Evolutionary conservation across 2,329 filamentous ascomycete genomes (phyloP), one percentile per base, ranked within the genome.

Genomic region (Penicillium psychrosexuale): DNA sequence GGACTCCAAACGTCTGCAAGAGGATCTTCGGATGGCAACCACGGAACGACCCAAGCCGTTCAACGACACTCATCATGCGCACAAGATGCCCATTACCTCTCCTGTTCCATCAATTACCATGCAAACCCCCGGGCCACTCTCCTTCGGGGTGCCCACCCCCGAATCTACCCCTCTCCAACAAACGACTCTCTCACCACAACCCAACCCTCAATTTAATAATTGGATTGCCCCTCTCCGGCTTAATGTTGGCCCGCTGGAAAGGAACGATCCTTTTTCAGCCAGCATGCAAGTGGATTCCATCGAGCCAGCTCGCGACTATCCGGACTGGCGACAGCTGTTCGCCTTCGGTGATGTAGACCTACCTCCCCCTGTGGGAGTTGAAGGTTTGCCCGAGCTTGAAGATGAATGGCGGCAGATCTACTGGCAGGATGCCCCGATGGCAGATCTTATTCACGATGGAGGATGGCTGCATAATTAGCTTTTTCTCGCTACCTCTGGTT

Each of bases 381-480:
- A 75, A 46, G 70, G 71, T 19, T 60, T 75, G 4, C 68, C 71
- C 5, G 72, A 76, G 45, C 64, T 76, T 52, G 73, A 76, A 59
- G 71, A 76, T 38, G 74, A 77, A 61, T 77, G 74, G 74, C 69
- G 74, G n/a, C 73, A 76, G 56, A 70, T 77, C 8, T 77, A 77
- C 51, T 72, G 73, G 67, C 72, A 75, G 56, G 74, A 76, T 51
- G 71, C 72, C 1, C 72, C 71, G 3, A 72, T 76, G 70, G 67
- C 72, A 15, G 74, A 76, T 60, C 65, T 75, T 33, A 66, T 76
- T 24, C 70, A 71, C 46, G 73, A 76, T 53, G 70, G 70, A 24
- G 68, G 69, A 19, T 76, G 74, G 74, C 67, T 75, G 55, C 71
- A 72, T 42, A 57, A 46, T 59, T 64, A 65, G 46, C 44, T 36